Evolutionary conservation across 176 grass and related monocot genomes (phyloP), one percentile per base, ranked within the genome.

Genomic region (Thalia dealbata): DNA sequence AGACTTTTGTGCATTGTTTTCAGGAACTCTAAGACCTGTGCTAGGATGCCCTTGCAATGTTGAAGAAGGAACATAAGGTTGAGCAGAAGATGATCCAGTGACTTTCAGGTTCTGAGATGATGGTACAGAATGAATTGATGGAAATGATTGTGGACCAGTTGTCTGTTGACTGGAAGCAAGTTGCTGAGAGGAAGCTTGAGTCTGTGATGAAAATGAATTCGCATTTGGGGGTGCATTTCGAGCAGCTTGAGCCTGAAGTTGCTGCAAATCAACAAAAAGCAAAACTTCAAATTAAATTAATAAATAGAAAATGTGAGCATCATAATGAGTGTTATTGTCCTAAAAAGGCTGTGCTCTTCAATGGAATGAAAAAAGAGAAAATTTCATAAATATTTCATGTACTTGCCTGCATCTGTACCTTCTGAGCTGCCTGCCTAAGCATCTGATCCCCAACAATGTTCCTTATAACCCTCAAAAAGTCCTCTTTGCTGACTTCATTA

Each of bases 391-490:
- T 21, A 23, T 44, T 66, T 26, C 26, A 35, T 50, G 59, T 79
- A 86, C 79, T 84, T 82, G 87, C 90, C 87, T 91, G 84, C 85
- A 84, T 83, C 81, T 99, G 90, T 56, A 88, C 86, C 71, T 89
- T 86, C 68, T 91, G 80, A 86, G 83, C 85, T 52, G 95, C 87
- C 83, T 93, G 87, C 68, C 82, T 90, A 78, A 93, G 90, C 87
- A 93, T 90, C 67, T 99, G 89, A 73, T 99, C 95, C n/a, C 95
- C 90, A 83, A 99, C 95, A 83, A 93, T 91, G 61, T 83, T 93
- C 82, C 87, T 92, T 81, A 88, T 83, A 69, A 84, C 90, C 79
- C 82, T 88, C 76, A 93, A 79, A 80, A 99, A 99, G 71, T 99
- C 87, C 50, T 92, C 95, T 81, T 99, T 99, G 76, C 44, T 88